These are phyloP conservation scores for Houttuynia cordata DNA, from an alignment of 164 flowering plant genomes.

Conservation along the genomic window DNA sequence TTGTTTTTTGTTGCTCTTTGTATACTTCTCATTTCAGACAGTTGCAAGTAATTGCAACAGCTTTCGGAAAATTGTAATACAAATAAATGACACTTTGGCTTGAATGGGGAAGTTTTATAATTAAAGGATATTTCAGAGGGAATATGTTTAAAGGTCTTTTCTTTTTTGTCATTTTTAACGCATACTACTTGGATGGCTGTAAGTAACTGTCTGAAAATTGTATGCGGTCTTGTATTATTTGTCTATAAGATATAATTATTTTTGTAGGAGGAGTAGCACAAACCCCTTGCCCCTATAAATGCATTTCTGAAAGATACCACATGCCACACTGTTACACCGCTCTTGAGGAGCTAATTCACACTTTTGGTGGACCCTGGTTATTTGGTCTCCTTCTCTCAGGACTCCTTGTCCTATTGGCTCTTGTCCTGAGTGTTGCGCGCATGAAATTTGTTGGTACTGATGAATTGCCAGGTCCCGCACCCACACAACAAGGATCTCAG, in stretches of 20 bases:
- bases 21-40: too few relatives aligned
- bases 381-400: slow-evolving; percentile 74
- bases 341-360: slow-evolving; percentile 79
- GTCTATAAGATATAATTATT: neutral
- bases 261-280: slow-evolving; percentile 76
- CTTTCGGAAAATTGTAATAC: too few relatives aligned
- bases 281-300: slow-evolving; percentile 82
- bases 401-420: slow-evolving; percentile 68
- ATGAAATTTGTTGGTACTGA: slow-evolving; percentile 73
- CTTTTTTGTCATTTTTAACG: neutral
- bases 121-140: too few relatives aligned
- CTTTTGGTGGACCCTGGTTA: slow-evolving; percentile 97
- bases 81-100: too few relatives aligned
- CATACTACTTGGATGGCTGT: neutral
- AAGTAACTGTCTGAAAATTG: neutral
- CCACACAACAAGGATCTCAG: slow-evolving; percentile 59
- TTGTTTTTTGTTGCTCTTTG: too few relatives aligned
- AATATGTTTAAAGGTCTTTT: neutral
- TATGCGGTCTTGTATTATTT: neutral
- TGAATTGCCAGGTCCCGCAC: slow-evolving; percentile 58
- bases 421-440: slow-evolving; percentile 88
- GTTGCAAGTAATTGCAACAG: too few relatives aligned
- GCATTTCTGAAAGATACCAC: slow-evolving; percentile 87
- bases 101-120: too few relatives aligned
- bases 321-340: slow-evolving; percentile 91